phyloP scores from a whole-genome alignment of 371 early-diverging fungal species.

The Gilbertella persicaria region DNA sequence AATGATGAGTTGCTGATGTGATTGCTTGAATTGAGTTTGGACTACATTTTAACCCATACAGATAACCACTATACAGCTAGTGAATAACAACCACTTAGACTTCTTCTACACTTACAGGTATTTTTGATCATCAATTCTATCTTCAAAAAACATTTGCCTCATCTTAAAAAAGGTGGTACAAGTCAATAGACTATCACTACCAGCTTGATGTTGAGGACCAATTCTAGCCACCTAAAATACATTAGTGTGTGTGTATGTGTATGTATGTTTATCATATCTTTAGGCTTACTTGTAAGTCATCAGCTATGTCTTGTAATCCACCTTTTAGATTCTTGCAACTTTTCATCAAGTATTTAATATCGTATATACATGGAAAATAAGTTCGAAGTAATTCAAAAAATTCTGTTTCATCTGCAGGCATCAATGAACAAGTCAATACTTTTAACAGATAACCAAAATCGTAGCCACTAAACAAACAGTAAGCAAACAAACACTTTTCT shows the following conservation, averaged over 20 bases:
- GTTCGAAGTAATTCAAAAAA: constrained; percentile 94
- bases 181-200: constrained; percentile 98
- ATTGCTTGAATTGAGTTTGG: constrained; percentile 28
- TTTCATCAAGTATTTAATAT: constrained; percentile 98
- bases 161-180: constrained; percentile 96
- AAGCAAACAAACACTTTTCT: too few relatives aligned
- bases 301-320: constrained; percentile 99
- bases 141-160: constrained; percentile 94
- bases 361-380: constrained; percentile 98
- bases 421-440: constrained; percentile 87
- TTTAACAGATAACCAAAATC: constrained; percentile 99
- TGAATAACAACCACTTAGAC: neutral
- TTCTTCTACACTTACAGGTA: constrained; percentile 62
- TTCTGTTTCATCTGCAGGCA: constrained; percentile 93
- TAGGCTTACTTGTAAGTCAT: constrained; percentile 82
- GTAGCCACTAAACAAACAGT: constrained; percentile 96
- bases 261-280: too few relatives aligned
- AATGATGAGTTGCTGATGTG: constrained; percentile 31
- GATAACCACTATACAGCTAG: constrained; percentile 45
- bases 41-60: constrained; percentile 60
- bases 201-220: constrained; percentile 99
- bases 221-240: constrained; percentile 76
- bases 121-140: constrained; percentile 91
- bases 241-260: neutral
- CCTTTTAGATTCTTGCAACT: constrained; percentile 96